A percentile compares a stretch with the other conserved stretches of the same genome.
Evolutionary conservation across 805 yeast genomes (phyloP).

Genomic region (Cyberlindnera lachancei): DNA sequence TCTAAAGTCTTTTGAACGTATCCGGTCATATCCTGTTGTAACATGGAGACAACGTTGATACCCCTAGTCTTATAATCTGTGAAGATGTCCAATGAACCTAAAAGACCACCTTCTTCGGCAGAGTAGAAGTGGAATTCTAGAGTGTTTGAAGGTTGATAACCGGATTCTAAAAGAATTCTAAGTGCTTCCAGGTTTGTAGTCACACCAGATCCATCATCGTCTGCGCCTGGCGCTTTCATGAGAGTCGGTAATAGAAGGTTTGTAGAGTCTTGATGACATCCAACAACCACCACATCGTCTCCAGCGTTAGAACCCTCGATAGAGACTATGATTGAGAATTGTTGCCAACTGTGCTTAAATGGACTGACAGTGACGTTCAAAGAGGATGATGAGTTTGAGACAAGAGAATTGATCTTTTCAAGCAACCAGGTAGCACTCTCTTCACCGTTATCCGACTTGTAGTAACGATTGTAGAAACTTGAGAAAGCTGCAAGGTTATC

Average conservation of each 20-base stretch:
- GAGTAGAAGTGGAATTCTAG: slow-evolving; percentile 91
- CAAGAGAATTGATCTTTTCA: slow-evolving; percentile 32
- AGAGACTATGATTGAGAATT: slow-evolving; percentile 64
- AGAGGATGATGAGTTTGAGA: slow-evolving; percentile 16
- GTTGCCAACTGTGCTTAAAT: slow-evolving; percentile 70
- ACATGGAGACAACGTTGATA: slow-evolving; percentile 64
- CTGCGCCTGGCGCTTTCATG: slow-evolving; percentile 86
- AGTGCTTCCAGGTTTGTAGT: slow-evolving; percentile 71
- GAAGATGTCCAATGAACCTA: slow-evolving; percentile 81
- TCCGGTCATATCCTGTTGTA: slow-evolving; percentile 80
- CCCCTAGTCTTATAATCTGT: slow-evolving; percentile 38
- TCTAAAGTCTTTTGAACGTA: slow-evolving; percentile 21
- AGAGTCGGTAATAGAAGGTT: slow-evolving; percentile 64
- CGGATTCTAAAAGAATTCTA: slow-evolving; percentile 42
- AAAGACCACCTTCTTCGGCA: slow-evolving; percentile 89
- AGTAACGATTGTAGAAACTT: slow-evolving; percentile 69
- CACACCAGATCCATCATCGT: slow-evolving; percentile 89
- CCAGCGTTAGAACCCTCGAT: slow-evolving; percentile 42
- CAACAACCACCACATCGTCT: slow-evolving; percentile 56
- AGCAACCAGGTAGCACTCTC: slow-evolving; percentile 68
- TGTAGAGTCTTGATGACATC: slow-evolving; percentile 85
- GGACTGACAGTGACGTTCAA: slow-evolving; percentile 39
- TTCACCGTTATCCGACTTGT: slow-evolving; percentile 62
- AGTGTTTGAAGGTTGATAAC: slow-evolving; percentile 56
- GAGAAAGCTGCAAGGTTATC: slow-evolving; percentile 54